Conservation (phyloP, 768 basidiomycete genomes). For the Tricholoma bakamatsutake region DNA sequence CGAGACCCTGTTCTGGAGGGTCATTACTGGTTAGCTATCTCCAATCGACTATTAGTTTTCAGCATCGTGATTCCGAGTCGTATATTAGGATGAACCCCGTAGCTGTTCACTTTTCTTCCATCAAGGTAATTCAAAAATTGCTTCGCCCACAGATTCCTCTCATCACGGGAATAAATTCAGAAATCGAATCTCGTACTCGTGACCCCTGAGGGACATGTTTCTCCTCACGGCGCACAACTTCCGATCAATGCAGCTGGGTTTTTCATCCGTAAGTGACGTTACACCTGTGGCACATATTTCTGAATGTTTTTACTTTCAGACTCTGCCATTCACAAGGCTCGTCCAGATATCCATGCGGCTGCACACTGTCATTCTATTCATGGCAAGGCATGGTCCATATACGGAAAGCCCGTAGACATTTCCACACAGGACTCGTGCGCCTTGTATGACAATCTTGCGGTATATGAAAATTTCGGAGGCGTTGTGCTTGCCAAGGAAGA, state of each 20-base stretch:
- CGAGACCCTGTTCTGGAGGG: constrained; percentile 26
- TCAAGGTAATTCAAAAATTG: constrained; percentile 11
- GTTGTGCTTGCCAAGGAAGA: constrained; percentile 42
- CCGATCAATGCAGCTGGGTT: constrained; percentile 24
- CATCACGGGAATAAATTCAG: constrained; percentile 1
- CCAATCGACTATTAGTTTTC: neutral
- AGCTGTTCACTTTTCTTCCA: constrained; percentile 21
- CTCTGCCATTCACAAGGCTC: constrained; percentile 37
- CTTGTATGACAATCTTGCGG: constrained; percentile 36
- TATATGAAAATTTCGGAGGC: constrained; percentile 43
- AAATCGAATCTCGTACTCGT: constrained; percentile 24
- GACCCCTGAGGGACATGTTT: constrained; percentile 18
- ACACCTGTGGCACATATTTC: neutral
- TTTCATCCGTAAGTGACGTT: constrained; percentile 16
- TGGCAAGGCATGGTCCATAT: constrained; percentile 44
- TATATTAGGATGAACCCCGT: constrained; percentile 22
- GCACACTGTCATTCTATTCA: constrained; percentile 43
- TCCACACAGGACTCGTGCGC: constrained; percentile 39
- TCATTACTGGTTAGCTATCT: constrained; percentile 18
- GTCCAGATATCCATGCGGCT: constrained; percentile 41
- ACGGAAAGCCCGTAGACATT: constrained; percentile 37
- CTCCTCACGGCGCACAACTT: constrained; percentile 22
- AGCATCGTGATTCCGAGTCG: neutral
- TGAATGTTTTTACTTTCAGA: constrained; percentile 12
- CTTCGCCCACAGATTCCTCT: no score